Conservation (phyloP, 208 protist genomes). For the Acanthamoeba healyi region DNA sequence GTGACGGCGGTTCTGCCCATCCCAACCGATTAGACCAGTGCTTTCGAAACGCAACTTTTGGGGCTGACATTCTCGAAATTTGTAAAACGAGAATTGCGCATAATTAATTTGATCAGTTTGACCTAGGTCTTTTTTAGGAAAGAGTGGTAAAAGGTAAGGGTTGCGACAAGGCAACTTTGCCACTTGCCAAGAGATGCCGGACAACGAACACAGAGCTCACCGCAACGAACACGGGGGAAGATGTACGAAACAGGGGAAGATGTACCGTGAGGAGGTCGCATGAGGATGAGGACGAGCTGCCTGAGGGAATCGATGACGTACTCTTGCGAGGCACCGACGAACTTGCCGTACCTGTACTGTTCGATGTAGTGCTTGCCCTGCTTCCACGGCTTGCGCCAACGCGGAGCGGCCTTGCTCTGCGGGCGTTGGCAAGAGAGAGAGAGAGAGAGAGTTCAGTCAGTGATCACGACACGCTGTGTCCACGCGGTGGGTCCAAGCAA, state of each 20-base stretch:
- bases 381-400: slow-evolving; percentile 33
- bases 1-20: background rate
- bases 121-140: too few species aligned
- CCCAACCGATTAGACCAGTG: too few species aligned
- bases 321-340: background rate
- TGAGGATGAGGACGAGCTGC: background rate
- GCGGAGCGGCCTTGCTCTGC: background rate
- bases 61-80: background rate
- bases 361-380: background rate
- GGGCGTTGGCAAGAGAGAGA: too few species aligned
- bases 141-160: too few species aligned
- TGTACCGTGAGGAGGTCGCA: background rate
- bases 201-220: background rate
- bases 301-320: background rate
- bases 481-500: background rate
- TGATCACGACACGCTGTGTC: background rate
- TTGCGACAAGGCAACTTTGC: too few species aligned
- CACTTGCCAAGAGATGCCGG: too few species aligned
- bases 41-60: background rate
- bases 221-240: background rate
- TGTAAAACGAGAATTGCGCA: too few species aligned
- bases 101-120: too few species aligned
- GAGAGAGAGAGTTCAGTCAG: background rate
- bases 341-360: slow-evolving; percentile 17
- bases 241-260: background rate